Conservation (phyloP, 768 basidiomycete species). For the Rhizopogon roseolus region DNA sequence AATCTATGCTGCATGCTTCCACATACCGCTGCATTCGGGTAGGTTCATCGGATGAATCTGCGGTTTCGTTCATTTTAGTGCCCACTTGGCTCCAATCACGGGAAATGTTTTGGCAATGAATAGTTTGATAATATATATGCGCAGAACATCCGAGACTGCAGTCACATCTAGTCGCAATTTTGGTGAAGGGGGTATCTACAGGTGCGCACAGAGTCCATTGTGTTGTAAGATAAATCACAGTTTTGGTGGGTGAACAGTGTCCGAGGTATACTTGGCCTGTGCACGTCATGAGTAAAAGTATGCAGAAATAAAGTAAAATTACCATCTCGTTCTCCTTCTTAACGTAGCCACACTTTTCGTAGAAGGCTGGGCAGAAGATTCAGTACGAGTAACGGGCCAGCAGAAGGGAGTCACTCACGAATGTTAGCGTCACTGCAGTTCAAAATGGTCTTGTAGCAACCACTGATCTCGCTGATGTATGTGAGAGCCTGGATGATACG, state of each 20-base stretch:
- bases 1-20: conserved; percentile 7
- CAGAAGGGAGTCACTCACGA: conserved; percentile 67
- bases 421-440: conserved; percentile 91
- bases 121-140: conserved; percentile 11
- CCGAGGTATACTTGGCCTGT: conserved; percentile 59
- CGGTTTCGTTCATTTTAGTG: neutral
- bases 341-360: conserved; percentile 90
- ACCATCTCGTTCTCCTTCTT: conserved; percentile 97
- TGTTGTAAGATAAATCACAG: conserved; percentile 9
- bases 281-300: conserved; percentile 2
- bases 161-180: conserved; percentile 2
- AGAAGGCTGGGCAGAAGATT: conserved; percentile 65
- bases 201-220: conserved; percentile 5
- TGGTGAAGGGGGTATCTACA: conserved; percentile 3
- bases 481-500: conserved; percentile 85
- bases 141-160: conserved; percentile 6
- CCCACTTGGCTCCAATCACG: neutral
- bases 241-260: conserved; percentile 16
- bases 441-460: conserved; percentile 96
- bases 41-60: neutral
- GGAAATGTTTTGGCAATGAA: neutral
- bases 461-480: conserved; percentile 70
- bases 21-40: neutral
- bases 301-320: conserved; percentile 11
- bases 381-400: conserved; percentile 5